These are phyloP conservation scores for Chaetomium fimeti DNA, from an alignment of 495 filamentous ascomycete species.

Conservation along the genomic window DNA sequence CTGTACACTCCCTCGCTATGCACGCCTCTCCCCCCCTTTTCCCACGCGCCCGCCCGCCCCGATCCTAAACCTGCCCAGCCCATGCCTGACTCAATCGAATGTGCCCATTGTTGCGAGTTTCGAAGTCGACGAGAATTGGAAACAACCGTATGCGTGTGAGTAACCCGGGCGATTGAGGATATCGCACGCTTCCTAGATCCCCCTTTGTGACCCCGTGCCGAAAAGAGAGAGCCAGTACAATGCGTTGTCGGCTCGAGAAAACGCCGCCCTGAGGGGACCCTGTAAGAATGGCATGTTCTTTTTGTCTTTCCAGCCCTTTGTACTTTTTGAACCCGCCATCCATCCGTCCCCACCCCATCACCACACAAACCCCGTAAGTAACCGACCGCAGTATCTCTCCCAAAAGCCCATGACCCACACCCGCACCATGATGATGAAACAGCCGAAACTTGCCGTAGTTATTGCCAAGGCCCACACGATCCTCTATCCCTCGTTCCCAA, in stretches of 20 bases:
- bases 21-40: slow-evolving; percentile 46
- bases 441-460: slow-evolving; percentile 39
- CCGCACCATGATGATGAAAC: slow-evolving; percentile 32
- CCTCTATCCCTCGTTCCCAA: slow-evolving; percentile 39
- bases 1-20: slow-evolving; percentile 63
- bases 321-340: slow-evolving; percentile 34
- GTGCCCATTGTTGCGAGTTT: slow-evolving; percentile 13
- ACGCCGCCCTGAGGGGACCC: slow-evolving; percentile 35
- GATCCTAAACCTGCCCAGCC: slow-evolving; percentile 27
- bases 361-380: slow-evolving; percentile 28
- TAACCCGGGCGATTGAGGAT: slow-evolving; percentile 11
- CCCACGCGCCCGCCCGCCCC: slow-evolving; percentile 35
- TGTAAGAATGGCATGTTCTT: slow-evolving; percentile 38
- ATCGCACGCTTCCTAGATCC: slow-evolving; percentile 14
- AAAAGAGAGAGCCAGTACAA: slow-evolving; percentile 37
- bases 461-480: slow-evolving; percentile 40
- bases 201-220: slow-evolving; percentile 20
- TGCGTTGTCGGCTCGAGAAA: slow-evolving; percentile 40
- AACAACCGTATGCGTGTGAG: slow-evolving; percentile 20
- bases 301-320: slow-evolving; percentile 50
- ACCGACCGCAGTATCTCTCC: slow-evolving; percentile 30
- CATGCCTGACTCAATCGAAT: slow-evolving; percentile 22
- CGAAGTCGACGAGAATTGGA: slow-evolving; percentile 18
- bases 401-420: slow-evolving; percentile 35
- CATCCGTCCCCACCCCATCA: slow-evolving; percentile 23